Percentiles rank a stretch among this genome's conserved stretches.
Evolutionary conservation across 768 basidiomycete genomes (phyloP).

Genomic region (Termitomyces heimii): DNA sequence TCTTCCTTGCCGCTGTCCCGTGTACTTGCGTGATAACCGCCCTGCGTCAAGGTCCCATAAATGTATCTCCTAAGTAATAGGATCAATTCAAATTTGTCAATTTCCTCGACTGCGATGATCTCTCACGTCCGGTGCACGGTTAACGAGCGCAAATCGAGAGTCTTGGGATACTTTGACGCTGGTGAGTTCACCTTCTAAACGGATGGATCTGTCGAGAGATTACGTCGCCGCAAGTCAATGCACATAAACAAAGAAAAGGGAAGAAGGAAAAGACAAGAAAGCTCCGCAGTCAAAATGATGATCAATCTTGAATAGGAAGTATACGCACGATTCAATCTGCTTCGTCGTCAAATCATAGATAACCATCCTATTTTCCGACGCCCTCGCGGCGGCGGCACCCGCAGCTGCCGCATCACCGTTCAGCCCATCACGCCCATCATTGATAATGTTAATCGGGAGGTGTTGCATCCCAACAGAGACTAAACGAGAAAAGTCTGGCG

Average conservation of each 20-base stretch:
- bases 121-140: slow-evolving; percentile 81
- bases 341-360: slow-evolving; percentile 72
- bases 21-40: slow-evolving; percentile 71
- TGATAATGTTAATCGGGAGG: slow-evolving; percentile 1
- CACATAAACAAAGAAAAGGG: background rate
- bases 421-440: slow-evolving; percentile 18
- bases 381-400: slow-evolving; percentile 26
- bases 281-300: background rate
- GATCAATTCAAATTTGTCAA: slow-evolving; percentile 11
- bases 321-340: slow-evolving; percentile 59
- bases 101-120: slow-evolving; percentile 3
- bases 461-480: slow-evolving; percentile 71
- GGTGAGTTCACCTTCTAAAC: slow-evolving; percentile 75
- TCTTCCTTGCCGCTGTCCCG: slow-evolving; percentile 77
- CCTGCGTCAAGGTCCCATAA: slow-evolving; percentile 76
- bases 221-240: slow-evolving; percentile 3
- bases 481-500: slow-evolving; percentile 78
- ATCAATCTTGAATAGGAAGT: background rate
- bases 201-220: slow-evolving; percentile 44
- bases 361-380: slow-evolving; percentile 58
- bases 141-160: slow-evolving; percentile 83
- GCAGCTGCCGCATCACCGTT: slow-evolving; percentile 14
- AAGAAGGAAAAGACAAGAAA: background rate
- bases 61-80: slow-evolving; percentile 70
- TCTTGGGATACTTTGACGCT: slow-evolving; percentile 84